Percentiles rank a stretch among this genome's conserved stretches.
These are phyloP conservation scores for Kwoniella dejecticola DNA, from an alignment of 768 basidiomycete genomes.

Conservation along the genomic window DNA sequence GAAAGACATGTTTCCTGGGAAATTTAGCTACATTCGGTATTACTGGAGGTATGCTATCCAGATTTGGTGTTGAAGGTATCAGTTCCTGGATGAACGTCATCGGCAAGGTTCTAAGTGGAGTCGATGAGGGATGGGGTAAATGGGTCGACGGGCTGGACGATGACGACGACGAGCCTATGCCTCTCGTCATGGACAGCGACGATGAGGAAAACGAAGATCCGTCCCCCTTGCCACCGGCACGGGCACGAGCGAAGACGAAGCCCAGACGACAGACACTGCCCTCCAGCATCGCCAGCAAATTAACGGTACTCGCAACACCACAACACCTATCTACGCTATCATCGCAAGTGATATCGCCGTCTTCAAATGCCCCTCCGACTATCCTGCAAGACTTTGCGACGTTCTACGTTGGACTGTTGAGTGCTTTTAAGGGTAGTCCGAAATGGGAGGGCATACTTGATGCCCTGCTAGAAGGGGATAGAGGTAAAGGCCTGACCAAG, in stretches of 20 bases:
- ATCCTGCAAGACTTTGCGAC: conserved; percentile 61
- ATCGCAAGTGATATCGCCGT: conserved; percentile 57
- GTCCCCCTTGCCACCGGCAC: conserved; percentile 57
- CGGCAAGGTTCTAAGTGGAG: conserved; percentile 21
- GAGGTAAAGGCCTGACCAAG: conserved; percentile 54
- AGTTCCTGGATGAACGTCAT: conserved; percentile 43
- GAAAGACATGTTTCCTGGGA: conserved; percentile 65
- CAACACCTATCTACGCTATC: conserved; percentile 47
- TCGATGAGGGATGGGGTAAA: conserved; percentile 48
- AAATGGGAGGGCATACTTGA: conserved; percentile 65
- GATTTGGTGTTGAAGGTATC: conserved; percentile 27
- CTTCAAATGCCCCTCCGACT: conserved; percentile 51
- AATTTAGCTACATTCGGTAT: conserved; percentile 59
- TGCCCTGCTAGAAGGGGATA: conserved; percentile 49
- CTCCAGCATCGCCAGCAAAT: conserved; percentile 62
- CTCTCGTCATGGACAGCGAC: conserved; percentile 26
- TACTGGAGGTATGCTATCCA: conserved; percentile 43
- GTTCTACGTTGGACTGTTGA: conserved; percentile 64
- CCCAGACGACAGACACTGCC: conserved; percentile 29
- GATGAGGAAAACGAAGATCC: conserved; percentile 37
- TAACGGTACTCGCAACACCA: conserved; percentile 63
- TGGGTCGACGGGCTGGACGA: conserved; percentile 46
- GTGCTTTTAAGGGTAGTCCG: conserved; percentile 63
- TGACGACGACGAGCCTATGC: conserved; percentile 25
- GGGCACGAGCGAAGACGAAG: conserved; percentile 60